A percentile compares a stretch with the other conserved stretches of the same genome.
phyloP scores from a whole-genome alignment of 768 basidiomycete species.

The Cystobasidiopsis lactophilus region DNA sequence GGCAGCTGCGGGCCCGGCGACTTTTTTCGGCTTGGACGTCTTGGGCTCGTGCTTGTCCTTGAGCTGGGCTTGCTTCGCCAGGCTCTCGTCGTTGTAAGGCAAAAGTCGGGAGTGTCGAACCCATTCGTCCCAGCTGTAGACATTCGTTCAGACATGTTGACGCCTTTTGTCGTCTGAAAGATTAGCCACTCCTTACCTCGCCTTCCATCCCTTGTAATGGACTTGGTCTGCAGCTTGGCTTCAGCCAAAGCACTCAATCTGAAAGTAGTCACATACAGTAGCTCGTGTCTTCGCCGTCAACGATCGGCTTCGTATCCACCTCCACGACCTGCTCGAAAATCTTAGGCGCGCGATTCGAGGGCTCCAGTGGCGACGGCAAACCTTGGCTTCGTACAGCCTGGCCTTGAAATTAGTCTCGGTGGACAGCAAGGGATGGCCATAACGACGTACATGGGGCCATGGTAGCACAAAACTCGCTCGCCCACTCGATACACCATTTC shows the following conservation, averaged over 20 bases:
- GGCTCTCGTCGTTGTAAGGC: constrained; percentile 61
- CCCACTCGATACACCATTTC: not conserved
- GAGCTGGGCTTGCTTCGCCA: constrained; percentile 52
- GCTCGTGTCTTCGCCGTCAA: not conserved
- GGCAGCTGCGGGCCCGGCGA: not conserved
- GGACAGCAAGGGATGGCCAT: not conserved
- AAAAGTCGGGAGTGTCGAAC: constrained; percentile 59
- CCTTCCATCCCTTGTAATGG: constrained; percentile 99
- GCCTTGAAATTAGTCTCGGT: not conserved
- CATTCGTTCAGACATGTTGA: no score
- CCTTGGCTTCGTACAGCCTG: constrained; percentile 1
- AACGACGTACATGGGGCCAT: not conserved
- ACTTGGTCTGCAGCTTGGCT: constrained; percentile 22
- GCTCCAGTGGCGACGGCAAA: not conserved
- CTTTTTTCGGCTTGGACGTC: constrained; percentile 26
- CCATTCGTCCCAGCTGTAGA: constrained; percentile 84
- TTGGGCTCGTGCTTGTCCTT: constrained; percentile 16
- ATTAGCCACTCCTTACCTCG: constrained; percentile 45
- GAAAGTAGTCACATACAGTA: no score
- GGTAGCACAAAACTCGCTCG: not conserved
- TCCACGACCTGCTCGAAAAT: not conserved
- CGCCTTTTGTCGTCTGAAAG: not conserved
- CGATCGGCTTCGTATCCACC: not conserved
- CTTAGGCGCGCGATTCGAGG: not conserved
- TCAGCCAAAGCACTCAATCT: no score